These are phyloP conservation scores for Gracilariopsis chorda DNA, from an alignment of 23 red algal genomes.

Conservation along the genomic window DNA sequence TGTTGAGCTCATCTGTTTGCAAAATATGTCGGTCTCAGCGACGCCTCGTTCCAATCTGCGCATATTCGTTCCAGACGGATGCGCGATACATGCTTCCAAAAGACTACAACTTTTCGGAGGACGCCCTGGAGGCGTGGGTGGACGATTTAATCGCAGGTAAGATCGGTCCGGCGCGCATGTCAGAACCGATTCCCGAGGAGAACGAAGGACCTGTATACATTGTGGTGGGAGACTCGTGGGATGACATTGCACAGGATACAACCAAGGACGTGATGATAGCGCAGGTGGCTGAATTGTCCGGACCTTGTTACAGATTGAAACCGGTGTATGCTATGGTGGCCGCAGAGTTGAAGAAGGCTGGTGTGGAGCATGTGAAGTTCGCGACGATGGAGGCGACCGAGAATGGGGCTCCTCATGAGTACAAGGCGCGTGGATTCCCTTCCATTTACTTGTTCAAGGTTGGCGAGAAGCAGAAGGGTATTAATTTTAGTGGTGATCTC, in stretches of 20 bases:
- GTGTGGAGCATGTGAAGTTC: conserved; percentile 42
- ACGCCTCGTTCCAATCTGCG: neutral
- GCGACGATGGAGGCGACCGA: conserved; percentile 82
- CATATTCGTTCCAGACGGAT: conserved; percentile 24
- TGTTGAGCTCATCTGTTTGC: neutral
- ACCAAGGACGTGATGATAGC: conserved; percentile 70
- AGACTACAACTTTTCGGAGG: neutral
- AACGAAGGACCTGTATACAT: conserved; percentile 30
- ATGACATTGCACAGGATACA: conserved; percentile 32
- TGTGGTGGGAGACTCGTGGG: conserved; percentile 79
- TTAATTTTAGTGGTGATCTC: conserved; percentile 45
- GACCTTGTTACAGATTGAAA: conserved; percentile 51
- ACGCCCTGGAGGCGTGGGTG: conserved; percentile 25
- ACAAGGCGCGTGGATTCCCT: conserved; percentile 78
- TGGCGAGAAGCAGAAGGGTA: conserved; percentile 17
- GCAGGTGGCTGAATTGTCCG: conserved; percentile 79
- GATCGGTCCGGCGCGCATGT: conserved; percentile 38
- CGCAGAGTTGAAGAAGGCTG: conserved; percentile 20
- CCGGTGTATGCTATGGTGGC: conserved; percentile 49
- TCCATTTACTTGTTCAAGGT: conserved; percentile 78
- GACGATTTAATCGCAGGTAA: conserved; percentile 36
- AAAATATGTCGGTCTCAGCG: conserved; percentile 34
- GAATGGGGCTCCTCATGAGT: conserved; percentile 66
- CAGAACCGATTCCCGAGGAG: conserved; percentile 53
- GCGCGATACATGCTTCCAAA: conserved; percentile 42